These are phyloP conservation scores for Alternaria consortialis DNA, from an alignment of 2,329 filamentous ascomycete genomes.

Conservation along the genomic window DNA sequence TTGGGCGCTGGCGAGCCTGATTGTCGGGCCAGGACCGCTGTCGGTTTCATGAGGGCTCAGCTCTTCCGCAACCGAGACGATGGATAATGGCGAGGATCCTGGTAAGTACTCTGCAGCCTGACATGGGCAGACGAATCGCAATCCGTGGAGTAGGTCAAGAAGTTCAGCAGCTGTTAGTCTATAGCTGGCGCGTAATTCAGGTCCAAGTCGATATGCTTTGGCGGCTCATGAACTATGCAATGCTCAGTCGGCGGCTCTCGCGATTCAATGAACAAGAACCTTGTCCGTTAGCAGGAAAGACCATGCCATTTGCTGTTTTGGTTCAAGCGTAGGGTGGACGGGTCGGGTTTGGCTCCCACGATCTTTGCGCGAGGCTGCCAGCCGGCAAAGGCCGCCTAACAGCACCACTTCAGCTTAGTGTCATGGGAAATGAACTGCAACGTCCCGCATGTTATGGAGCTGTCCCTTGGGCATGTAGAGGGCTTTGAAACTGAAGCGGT, in stretches of 20 bases:
- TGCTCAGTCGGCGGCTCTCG: slow-evolving; percentile 15
- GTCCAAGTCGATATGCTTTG: slow-evolving; percentile 1
- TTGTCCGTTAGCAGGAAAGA: slow-evolving; percentile 2
- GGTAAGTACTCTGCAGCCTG: slow-evolving; percentile 9
- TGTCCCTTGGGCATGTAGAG: neutral
- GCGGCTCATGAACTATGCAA: slow-evolving; percentile 8
- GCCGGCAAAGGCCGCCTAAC: slow-evolving; percentile 11
- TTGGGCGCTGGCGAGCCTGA: slow-evolving; percentile 28
- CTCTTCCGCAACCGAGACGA: slow-evolving; percentile 26
- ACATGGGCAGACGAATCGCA: slow-evolving; percentile 16
- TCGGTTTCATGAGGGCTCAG: slow-evolving; percentile 21
- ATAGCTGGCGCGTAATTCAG: slow-evolving; percentile 17
- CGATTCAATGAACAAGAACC: slow-evolving; percentile 18
- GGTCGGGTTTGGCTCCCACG: neutral
- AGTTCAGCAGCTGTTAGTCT: slow-evolving; percentile 10
- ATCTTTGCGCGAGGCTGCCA: slow-evolving; percentile 19
- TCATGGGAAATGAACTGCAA: slow-evolving; percentile 2
- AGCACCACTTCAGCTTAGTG: slow-evolving; percentile 9
- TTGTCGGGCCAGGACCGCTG: slow-evolving; percentile 27
- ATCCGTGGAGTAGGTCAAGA: slow-evolving; percentile 11
- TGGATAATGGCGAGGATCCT: slow-evolving; percentile 18
- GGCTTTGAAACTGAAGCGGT: slow-evolving; percentile 30
- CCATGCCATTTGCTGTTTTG: slow-evolving; percentile 35
- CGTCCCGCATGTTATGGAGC: slow-evolving; percentile 3
- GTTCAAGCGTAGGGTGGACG: slow-evolving; percentile 26